A percentile compares a stretch with the other conserved stretches of the same genome.
These are phyloP conservation scores for Daedaleopsis sinensis DNA, from an alignment of 768 basidiomycete genomes.

Conservation along the genomic window DNA sequence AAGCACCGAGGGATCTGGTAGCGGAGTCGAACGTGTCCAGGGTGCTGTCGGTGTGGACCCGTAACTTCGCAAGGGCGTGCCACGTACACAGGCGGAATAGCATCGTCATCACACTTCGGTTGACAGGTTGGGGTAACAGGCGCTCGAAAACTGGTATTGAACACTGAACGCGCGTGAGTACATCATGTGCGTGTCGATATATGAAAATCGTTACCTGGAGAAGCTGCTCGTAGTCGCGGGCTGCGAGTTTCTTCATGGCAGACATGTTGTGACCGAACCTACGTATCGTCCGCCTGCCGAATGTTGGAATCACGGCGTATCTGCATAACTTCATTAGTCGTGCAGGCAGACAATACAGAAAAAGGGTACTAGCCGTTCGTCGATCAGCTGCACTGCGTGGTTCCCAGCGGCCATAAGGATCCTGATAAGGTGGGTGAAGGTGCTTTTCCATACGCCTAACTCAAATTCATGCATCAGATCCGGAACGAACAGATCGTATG, in stretches of 20 bases:
- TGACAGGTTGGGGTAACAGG: slow-evolving; percentile 22
- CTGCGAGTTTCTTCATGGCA: slow-evolving; percentile 32
- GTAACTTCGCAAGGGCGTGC: slow-evolving; percentile 44
- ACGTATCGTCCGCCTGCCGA: slow-evolving; percentile 28
- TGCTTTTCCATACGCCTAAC: slow-evolving; percentile 35
- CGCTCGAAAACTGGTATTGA: slow-evolving; percentile 31
- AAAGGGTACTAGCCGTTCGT: slow-evolving; percentile 14
- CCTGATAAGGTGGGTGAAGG: slow-evolving; percentile 31
- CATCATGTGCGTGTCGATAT: too few relatives aligned
- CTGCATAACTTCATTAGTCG: too few relatives aligned
- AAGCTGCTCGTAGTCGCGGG: slow-evolving; percentile 32
- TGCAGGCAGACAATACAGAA: too few relatives aligned
- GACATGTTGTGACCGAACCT: slow-evolving; percentile 26
- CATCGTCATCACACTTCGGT: slow-evolving; percentile 32
- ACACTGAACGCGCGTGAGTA: too few relatives aligned
- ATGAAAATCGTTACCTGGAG: slow-evolving; percentile 31
- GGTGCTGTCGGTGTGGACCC: slow-evolving; percentile 40
- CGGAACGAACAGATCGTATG: slow-evolving; percentile 27
- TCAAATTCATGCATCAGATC: slow-evolving; percentile 41
- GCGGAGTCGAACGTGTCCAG: slow-evolving; percentile 27
- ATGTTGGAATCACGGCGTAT: slow-evolving; percentile 22
- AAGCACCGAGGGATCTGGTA: slow-evolving; percentile 33
- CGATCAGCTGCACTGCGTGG: slow-evolving; percentile 1
- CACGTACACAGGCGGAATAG: slow-evolving; percentile 37
- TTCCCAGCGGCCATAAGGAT: slow-evolving; percentile 12